Conservation (phyloP, 139 green algal genomes). For the Ulvella scutata region DNA sequence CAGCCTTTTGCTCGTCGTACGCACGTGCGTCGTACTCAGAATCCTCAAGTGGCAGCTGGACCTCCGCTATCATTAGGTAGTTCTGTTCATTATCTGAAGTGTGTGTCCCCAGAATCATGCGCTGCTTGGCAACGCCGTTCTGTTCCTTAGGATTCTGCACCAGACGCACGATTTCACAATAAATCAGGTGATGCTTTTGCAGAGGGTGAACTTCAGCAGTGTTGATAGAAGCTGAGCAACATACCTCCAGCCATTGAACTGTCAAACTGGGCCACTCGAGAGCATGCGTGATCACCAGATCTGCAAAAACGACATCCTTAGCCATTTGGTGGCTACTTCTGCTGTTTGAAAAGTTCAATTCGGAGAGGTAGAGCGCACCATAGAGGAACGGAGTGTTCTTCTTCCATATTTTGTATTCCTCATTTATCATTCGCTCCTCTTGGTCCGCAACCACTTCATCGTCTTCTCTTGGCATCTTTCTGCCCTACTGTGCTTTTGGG, state of each 20-base stretch:
- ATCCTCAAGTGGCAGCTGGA: constrained; percentile 83
- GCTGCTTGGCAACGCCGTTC: constrained; percentile 81
- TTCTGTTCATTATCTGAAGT: constrained; percentile 97
- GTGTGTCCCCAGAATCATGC: constrained; percentile 93
- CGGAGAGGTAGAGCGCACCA: constrained; percentile 25
- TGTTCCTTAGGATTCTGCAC: constrained; percentile 11
- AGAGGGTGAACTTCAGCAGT: background rate
- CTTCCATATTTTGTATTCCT: constrained; percentile 99
- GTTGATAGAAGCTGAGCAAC: background rate
- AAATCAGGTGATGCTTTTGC: background rate
- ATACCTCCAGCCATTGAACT: constrained; percentile 92
- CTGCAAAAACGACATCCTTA: constrained; percentile 31
- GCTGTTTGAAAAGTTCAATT: background rate
- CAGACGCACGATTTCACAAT: background rate
- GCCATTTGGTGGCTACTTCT: background rate
- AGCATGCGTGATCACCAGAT: constrained; percentile 97
- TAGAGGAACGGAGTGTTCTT: constrained; percentile 99
- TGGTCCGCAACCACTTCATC: constrained; percentile 14
- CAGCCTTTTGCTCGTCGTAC: constrained; percentile 62
- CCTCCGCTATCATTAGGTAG: constrained; percentile 93
- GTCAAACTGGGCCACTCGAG: constrained; percentile 97
- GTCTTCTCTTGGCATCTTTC: background rate
- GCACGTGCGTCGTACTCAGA: constrained; percentile 49
- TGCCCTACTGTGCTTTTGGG: too few relatives aligned
- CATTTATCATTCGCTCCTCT: constrained; percentile 81